Evolutionary conservation across 1,284 basidiomycete species (phyloP).

Genomic region (Phaffia rhodozyma): DNA sequence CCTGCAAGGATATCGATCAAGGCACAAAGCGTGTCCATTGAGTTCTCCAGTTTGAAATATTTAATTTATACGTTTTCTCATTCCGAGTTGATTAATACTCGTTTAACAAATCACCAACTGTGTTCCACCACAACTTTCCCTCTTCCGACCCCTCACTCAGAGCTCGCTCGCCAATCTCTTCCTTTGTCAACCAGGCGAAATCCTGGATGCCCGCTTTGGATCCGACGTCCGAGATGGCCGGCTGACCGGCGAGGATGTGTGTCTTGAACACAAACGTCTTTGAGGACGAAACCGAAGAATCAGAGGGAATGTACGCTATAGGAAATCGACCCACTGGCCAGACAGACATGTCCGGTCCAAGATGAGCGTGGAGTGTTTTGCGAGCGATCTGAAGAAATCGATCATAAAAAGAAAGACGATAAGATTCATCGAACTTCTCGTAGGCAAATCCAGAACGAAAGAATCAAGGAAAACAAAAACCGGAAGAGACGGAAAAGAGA

Average conservation of each 20-base stretch:
- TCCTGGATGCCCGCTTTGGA: background rate
- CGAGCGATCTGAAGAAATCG: constrained; percentile 4
- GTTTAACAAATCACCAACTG: constrained; percentile 11
- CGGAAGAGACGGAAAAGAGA: background rate
- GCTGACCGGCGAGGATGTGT: constrained; percentile 9
- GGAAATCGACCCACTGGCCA: constrained; percentile 17
- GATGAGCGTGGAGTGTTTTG: background rate
- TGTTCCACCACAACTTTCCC: constrained; percentile 7
- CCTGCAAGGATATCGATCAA: too few relatives aligned
- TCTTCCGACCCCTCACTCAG: background rate
- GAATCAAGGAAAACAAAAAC: background rate
- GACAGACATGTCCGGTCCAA: constrained; percentile 16
- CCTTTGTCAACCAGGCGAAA: constrained; percentile 15
- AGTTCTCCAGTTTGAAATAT: too few relatives aligned
- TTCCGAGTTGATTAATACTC: background rate
- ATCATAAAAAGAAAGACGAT: background rate
- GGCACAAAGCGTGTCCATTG: too few relatives aligned
- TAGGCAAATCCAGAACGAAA: background rate
- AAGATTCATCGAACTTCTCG: background rate
- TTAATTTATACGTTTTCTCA: background rate
- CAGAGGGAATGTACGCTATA: constrained; percentile 12
- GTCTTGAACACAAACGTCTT: constrained; percentile 18
- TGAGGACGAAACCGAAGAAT: background rate
- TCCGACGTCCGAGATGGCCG: constrained; percentile 1
- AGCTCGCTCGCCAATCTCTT: constrained; percentile 8